phyloP scores from a whole-genome alignment of 2,329 filamentous ascomycete species.

The Stemphylium vesicarium region DNA sequence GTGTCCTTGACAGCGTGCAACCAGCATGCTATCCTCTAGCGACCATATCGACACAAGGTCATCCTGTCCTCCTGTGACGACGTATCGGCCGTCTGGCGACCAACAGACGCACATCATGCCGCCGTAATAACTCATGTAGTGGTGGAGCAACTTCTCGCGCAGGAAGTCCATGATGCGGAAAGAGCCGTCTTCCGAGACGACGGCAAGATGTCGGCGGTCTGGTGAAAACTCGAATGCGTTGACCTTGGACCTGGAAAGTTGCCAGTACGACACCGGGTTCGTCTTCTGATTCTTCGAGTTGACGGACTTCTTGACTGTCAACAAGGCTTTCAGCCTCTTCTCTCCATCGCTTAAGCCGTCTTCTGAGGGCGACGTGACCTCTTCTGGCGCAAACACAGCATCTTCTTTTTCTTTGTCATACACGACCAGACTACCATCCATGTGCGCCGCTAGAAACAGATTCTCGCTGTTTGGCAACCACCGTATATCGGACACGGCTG shows the following conservation, averaged over 20 bases:
- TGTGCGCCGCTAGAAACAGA: conserved; percentile 87
- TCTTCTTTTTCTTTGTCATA: conserved; percentile 99
- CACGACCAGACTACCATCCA: conserved; percentile 87
- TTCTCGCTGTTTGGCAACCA: conserved; percentile 97
- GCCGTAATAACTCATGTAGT: conserved; percentile 92
- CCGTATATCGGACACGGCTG: conserved; percentile 82
- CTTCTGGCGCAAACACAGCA: conserved; percentile 75
- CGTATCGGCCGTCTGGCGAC: conserved; percentile 96
- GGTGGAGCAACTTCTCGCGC: conserved; percentile 85
- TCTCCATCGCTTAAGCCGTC: conserved; percentile 41
- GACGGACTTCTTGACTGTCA: conserved; percentile 87
- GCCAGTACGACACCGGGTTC: conserved; percentile 93
- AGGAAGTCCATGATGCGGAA: conserved; percentile 91
- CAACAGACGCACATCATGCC: conserved; percentile 92
- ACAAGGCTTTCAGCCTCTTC: conserved; percentile 45
- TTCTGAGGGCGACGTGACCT: conserved; percentile 44
- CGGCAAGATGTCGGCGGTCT: conserved; percentile 82
- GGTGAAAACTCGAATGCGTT: conserved; percentile 93
- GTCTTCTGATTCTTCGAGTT: conserved; percentile 91
- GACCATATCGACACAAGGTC: conserved; percentile 97
- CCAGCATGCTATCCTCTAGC: conserved; percentile 78
- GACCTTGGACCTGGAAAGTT: conserved; percentile 86
- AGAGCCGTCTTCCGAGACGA: conserved; percentile 90
- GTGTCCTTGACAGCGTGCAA: conserved; percentile 93
- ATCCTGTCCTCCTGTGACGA: conserved; percentile 93